Evolutionary conservation across 257 asterid species (phyloP), one percentile per base, ranked within the genome.

Genomic region (Avicennia marina): DNA sequence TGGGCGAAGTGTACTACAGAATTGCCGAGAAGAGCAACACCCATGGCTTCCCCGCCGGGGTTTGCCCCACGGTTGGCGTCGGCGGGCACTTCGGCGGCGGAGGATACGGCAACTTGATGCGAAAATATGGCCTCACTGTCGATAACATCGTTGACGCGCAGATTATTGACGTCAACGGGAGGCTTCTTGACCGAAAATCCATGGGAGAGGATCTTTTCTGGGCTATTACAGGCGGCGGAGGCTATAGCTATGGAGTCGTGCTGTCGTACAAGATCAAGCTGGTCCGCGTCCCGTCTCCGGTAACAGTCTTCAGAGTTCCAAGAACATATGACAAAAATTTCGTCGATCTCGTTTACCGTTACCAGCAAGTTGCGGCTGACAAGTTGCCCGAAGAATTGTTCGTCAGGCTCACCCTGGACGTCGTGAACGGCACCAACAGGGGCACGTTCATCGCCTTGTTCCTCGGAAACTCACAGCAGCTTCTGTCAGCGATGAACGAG

Each of bases 1-100:
- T 77, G 2, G 88, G 88, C 13, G 87, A 77, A 56, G 53, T 81
- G 3, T 81, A 59, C 64, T 77, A 81, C 46, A 34, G 74, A 10
- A 74, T 81, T 16, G 49, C 73, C 1, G 79, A 74, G 25, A 70
- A 62, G 16, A 81, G 82, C 63, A 58, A 31, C 3, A 55, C 46
- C 12, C 25, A 42, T 4, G 73, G 43, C 1, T 67, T 67, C 38
- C 73, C 73, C 11, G 67, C 64, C 2, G 73, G 68, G 1, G 39
- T 36, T 6, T 67, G 68, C 27, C 67, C 63, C 2, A 67, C 73
- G 21, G 43, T 67, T 3, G 73, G 68, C 4, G 58, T 21, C 22
- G 73, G 73, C 0, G 73, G 73, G 8, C 68, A 60, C 34, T 25
- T 68, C 18, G 48, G 74, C 2, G 69, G 74, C 4, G 74, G 74